Base-by-base conservation (phyloP, 257 asterid species). In the Nyctanthes arbortristis region DNA sequence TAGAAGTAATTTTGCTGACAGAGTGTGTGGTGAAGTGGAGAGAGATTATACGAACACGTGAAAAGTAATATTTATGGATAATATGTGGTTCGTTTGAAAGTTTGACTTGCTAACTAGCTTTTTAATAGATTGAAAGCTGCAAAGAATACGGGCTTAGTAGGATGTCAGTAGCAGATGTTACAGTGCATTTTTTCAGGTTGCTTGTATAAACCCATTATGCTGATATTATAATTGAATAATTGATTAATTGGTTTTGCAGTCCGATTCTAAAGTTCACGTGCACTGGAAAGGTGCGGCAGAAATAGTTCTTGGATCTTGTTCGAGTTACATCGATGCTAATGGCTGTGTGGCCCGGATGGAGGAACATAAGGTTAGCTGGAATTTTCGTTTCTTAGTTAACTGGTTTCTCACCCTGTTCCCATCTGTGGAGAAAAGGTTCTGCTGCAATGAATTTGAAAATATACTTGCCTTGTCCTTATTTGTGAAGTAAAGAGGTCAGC, bases 221-320 rank as follows among this genome's bases (percentile, higher is more conserved):
- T n/a, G n/a, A n/a, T n/a, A n/a, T n/a, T n/a, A 7, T 52, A 47
- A 20, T 47, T 20, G n/a, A n/a, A n/a, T n/a, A n/a, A n/a, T n/a
- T n/a, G n/a, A n/a, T n/a, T n/a, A n/a, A n/a, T 3, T 22, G 7
- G 11, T 64, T 73, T 76, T 59, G 79, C 95, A 93, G 97, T 79
- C 81, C 8, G 75, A 85, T 77, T 81, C 89, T 45, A 89, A 86
- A 71, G 79, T 88, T 64, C 91, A 69, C 73, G 76, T 92, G 63
- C 98, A 92, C 61, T 92, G 96, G 96, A 92, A 92, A 83, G 98
- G 96, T 75, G 98, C 98, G 70, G 96, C 98, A 37, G 98, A 89
- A 71, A 89, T 92, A 18, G 91, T 92, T 37, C 89, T 92, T 37
- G 86, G 82, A 79, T 92, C 77, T 36, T 92, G 98, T 77, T 61